phyloP scores from a whole-genome alignment of 495 filamentous ascomycete genomes.

The Parathielavia appendiculata region DNA sequence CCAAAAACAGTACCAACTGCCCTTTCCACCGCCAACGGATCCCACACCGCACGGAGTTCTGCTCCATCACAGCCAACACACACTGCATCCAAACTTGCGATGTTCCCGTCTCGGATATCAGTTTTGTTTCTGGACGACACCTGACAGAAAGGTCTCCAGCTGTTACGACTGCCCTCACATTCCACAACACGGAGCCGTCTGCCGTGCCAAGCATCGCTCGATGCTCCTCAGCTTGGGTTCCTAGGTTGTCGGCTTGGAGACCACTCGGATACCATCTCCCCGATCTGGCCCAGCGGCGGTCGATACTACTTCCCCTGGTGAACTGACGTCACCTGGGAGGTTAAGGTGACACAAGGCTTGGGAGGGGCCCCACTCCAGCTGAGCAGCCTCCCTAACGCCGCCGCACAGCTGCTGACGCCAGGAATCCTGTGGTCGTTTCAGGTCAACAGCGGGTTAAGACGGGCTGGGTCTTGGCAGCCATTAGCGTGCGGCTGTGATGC shows the following conservation, averaged over 20 bases:
- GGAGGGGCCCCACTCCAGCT: neutral
- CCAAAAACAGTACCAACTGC: conserved; percentile 18
- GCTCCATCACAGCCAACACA: neutral
- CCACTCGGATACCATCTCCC: too few relatives aligned
- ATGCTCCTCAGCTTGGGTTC: too few relatives aligned
- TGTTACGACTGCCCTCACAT: neutral
- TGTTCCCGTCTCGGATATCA: neutral
- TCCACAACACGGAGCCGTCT: neutral
- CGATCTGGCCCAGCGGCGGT: too few relatives aligned
- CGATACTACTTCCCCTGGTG: too few relatives aligned
- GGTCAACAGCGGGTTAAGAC: conserved; percentile 2
- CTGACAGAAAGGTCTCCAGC: neutral
- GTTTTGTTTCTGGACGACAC: too few relatives aligned
- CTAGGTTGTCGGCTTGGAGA: too few relatives aligned
- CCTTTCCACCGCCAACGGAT: neutral
- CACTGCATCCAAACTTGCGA: neutral
- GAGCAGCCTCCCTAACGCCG: neutral
- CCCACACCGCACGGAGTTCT: neutral
- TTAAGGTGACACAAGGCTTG: too few relatives aligned
- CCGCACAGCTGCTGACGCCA: neutral
- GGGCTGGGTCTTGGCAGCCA: neutral
- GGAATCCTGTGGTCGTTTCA: neutral
- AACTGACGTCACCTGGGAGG: too few relatives aligned
- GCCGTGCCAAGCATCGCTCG: neutral
- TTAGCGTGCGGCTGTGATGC: conserved; percentile 4